Conservation (phyloP, 345 rosid species). For the Triadica sebifera region DNA sequence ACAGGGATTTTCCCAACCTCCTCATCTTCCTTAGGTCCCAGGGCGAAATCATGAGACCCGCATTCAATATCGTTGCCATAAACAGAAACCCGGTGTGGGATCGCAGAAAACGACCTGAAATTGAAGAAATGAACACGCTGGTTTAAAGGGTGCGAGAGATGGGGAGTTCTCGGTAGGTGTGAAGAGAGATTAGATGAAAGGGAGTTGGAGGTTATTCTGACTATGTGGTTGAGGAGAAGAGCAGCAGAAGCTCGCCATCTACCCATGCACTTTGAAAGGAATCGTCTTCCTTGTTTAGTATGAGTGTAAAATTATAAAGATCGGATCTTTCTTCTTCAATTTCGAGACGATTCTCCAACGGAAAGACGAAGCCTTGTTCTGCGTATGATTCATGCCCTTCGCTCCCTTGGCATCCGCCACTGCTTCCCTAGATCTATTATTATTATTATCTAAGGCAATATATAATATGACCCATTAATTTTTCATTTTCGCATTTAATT, state of each 20-base stretch:
- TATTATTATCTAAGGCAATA: no score
- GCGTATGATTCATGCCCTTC: neutral
- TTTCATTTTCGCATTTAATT: no score
- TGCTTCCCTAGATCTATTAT: neutral
- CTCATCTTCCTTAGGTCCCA: slow-evolving; percentile 52
- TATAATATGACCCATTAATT: no score
- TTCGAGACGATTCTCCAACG: neutral
- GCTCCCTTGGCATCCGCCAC: neutral
- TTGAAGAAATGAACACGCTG: slow-evolving; percentile 13
- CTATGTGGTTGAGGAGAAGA: slow-evolving; percentile 35
- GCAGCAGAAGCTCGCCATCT: slow-evolving; percentile 55
- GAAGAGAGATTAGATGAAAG: slow-evolving; percentile 7
- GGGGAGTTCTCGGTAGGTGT: slow-evolving; percentile 1
- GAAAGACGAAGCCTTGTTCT: neutral
- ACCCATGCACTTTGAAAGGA: slow-evolving; percentile 52
- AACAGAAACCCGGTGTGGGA: slow-evolving; percentile 54
- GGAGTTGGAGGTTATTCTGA: slow-evolving; percentile 21
- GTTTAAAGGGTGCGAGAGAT: neutral
- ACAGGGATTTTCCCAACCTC: slow-evolving; percentile 66
- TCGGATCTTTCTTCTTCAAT: neutral
- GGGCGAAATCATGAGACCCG: slow-evolving; percentile 34
- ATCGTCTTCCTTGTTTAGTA: neutral
- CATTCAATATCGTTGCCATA: slow-evolving; percentile 47
- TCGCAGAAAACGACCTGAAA: slow-evolving; percentile 51
- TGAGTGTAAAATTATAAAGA: neutral